A percentile compares a stretch with the other conserved stretches of the same genome.
Evolutionary conservation across 768 basidiomycete genomes (phyloP).

Genomic region (Lepiota brunneoincarnata): DNA sequence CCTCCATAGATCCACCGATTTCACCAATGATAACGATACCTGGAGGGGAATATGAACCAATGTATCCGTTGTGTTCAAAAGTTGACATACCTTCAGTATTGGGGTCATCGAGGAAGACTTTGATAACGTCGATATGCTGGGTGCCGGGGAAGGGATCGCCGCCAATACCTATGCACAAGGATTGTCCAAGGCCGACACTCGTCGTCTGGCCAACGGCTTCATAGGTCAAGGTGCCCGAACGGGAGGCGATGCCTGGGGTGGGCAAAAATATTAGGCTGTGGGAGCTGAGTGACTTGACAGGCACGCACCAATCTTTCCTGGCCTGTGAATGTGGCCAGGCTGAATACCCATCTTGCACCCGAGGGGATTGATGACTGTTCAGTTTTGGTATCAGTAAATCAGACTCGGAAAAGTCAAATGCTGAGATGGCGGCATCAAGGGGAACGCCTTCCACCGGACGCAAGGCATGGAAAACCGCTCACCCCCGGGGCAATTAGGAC

Average conservation of each 20-base stretch:
- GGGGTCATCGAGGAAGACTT: slow-evolving; percentile 92
- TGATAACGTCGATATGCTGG: slow-evolving; percentile 93
- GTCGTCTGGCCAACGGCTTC: slow-evolving; percentile 99
- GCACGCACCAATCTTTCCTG: slow-evolving; percentile 86
- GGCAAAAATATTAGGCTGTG: not conserved
- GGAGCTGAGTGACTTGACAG: not conserved
- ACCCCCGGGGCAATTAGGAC: slow-evolving; percentile 95
- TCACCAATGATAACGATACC: slow-evolving; percentile 98
- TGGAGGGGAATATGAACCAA: slow-evolving; percentile 24
- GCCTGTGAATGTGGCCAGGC: slow-evolving; percentile 95
- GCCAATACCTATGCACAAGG: slow-evolving; percentile 94
- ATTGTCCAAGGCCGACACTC: slow-evolving; percentile 92
- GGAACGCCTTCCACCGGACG: not conserved
- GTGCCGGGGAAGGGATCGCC: slow-evolving; percentile 98
- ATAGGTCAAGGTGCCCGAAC: slow-evolving; percentile 95
- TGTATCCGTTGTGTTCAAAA: not conserved
- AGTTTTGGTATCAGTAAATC: not conserved
- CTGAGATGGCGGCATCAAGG: not conserved
- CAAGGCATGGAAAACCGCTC: slow-evolving; percentile 14
- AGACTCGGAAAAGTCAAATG: not conserved
- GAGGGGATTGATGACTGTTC: slow-evolving; percentile 83
- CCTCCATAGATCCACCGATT: slow-evolving; percentile 99
- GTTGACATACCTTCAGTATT: slow-evolving; percentile 75
- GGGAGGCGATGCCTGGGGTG: slow-evolving; percentile 80
- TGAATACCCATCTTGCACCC: slow-evolving; percentile 99